phyloP scores from a whole-genome alignment of 352 stramenopile genomes.

The Phytophthora chlamydospora region DNA sequence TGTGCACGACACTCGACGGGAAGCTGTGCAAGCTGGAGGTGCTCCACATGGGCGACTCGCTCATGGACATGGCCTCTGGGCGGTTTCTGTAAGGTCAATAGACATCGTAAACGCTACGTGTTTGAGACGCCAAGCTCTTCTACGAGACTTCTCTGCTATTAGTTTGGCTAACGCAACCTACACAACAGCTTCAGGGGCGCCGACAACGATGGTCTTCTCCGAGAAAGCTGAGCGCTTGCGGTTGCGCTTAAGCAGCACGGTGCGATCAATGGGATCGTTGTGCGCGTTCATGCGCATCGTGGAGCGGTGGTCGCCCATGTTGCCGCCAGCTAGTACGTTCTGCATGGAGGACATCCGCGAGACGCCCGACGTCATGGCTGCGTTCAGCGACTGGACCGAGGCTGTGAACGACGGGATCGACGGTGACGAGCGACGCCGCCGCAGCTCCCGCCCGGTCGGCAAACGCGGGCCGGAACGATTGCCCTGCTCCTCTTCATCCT shows the following conservation, averaged over 20 bases:
- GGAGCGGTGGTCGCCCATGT: slow-evolving; percentile 45
- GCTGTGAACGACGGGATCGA: slow-evolving; percentile 89
- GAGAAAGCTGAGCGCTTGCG: slow-evolving; percentile 73
- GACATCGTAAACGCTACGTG: slow-evolving; percentile 17
- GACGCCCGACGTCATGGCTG: slow-evolving; percentile 65
- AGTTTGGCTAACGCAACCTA: slow-evolving; percentile 37
- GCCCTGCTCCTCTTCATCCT: slow-evolving; percentile 49
- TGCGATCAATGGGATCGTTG: slow-evolving; percentile 71
- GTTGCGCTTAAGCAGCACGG: slow-evolving; percentile 80
- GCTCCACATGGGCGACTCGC: slow-evolving; percentile 59
- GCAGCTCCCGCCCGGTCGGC: slow-evolving; percentile 52
- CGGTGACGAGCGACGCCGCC: slow-evolving; percentile 79
- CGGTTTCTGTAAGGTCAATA: slow-evolving; percentile 54
- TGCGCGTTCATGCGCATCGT: slow-evolving; percentile 67
- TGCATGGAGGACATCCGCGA: slow-evolving; percentile 59
- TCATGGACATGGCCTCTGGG: slow-evolving; percentile 72
- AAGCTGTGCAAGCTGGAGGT: slow-evolving; percentile 71
- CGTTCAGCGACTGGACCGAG: slow-evolving; percentile 83
- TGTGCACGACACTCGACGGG: slow-evolving; percentile 73
- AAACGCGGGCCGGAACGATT: slow-evolving; percentile 54
- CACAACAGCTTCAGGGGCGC: slow-evolving; percentile 81
- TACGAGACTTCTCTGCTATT: background rate
- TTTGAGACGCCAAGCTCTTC: slow-evolving; percentile 17
- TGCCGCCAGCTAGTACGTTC: slow-evolving; percentile 39
- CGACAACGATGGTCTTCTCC: slow-evolving; percentile 89